These are phyloP conservation scores for Hypoxylon rubiginosum DNA, from an alignment of 2,329 filamentous ascomycete species.

Conservation along the genomic window DNA sequence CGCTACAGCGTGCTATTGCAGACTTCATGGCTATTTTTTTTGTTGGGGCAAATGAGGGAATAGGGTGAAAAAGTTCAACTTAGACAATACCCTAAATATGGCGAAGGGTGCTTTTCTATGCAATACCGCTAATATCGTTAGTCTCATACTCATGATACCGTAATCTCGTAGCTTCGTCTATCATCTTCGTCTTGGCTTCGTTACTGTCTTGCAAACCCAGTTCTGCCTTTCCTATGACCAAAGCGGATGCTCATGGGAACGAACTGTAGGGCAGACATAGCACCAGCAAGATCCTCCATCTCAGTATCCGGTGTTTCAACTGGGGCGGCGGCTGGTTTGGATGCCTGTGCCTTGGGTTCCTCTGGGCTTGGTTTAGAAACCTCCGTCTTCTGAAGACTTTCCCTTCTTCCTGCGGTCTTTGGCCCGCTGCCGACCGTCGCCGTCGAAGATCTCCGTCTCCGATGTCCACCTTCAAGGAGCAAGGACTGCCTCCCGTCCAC, in stretches of 20 bases:
- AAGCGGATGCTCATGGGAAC: slow-evolving; percentile 77
- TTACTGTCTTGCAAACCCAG: slow-evolving; percentile 66
- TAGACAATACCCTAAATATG: slow-evolving; percentile 11
- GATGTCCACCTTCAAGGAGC: slow-evolving; percentile 70
- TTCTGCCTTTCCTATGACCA: slow-evolving; percentile 67
- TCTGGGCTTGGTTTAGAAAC: slow-evolving; percentile 28
- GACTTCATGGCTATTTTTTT: slow-evolving; percentile 1
- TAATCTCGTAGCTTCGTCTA: slow-evolving; percentile 33
- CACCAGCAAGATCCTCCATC: slow-evolving; percentile 73
- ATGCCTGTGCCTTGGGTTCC: slow-evolving; percentile 31
- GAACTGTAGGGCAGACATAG: slow-evolving; percentile 80
- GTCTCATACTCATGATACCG: slow-evolving; percentile 33
- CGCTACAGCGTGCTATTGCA: slow-evolving; percentile 26
- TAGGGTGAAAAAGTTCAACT: slow-evolving; percentile 33
- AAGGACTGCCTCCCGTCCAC: slow-evolving; percentile 88
- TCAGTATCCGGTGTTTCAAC: slow-evolving; percentile 59
- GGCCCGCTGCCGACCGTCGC: slow-evolving; percentile 46
- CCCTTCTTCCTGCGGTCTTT: slow-evolving; percentile 44
- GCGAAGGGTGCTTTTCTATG: slow-evolving; percentile 13
- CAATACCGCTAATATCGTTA: slow-evolving; percentile 14
- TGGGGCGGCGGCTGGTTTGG: slow-evolving; percentile 27
- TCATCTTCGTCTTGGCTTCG: slow-evolving; percentile 41
- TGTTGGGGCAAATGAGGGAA: background rate
- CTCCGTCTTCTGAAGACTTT: slow-evolving; percentile 49
- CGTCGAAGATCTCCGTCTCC: slow-evolving; percentile 64